A percentile compares a stretch with the other conserved stretches of the same genome.
Conservation (phyloP, 2,329 filamentous ascomycete genomes). For the Ceratocystis diversiconidia region DNA sequence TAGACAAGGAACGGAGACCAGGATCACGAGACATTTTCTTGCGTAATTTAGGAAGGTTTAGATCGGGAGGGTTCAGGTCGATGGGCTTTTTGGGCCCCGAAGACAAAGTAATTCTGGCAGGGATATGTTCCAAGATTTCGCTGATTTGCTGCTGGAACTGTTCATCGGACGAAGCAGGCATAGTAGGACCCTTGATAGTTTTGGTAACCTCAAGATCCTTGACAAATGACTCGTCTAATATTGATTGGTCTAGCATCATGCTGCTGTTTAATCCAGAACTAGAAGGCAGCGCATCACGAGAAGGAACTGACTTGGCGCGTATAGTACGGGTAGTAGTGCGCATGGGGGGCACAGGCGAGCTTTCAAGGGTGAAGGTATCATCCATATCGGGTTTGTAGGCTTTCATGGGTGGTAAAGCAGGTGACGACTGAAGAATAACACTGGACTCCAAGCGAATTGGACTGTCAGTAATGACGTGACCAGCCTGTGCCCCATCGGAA, state of each 20-base stretch:
- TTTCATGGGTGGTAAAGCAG: conserved; percentile 9
- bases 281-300: conserved; percentile 8
- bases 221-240: conserved; percentile 25
- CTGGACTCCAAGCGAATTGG: conserved; percentile 13
- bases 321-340: conserved; percentile 8
- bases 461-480: conserved; percentile 5
- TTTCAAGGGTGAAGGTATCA: conserved; percentile 13
- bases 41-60: conserved; percentile 35
- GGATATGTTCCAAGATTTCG: conserved; percentile 62
- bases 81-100: conserved; percentile 31
- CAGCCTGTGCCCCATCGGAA: conserved; percentile 4
- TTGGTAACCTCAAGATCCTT: conserved; percentile 34
- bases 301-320: conserved; percentile 14
- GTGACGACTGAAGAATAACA: conserved; percentile 10
- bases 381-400: conserved; percentile 7
- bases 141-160: conserved; percentile 68
- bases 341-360: conserved; percentile 11
- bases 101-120: conserved; percentile 63
- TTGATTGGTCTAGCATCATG: conserved; percentile 23
- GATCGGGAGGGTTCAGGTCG: conserved; percentile 44
- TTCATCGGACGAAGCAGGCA: conserved; percentile 34
- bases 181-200: conserved; percentile 21
- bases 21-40: conserved; percentile 30
- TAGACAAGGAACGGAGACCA: conserved; percentile 37
- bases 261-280: conserved; percentile 1